phyloP scores from a whole-genome alignment of 2,329 filamentous ascomycete species.

The Cytospora mali region DNA sequence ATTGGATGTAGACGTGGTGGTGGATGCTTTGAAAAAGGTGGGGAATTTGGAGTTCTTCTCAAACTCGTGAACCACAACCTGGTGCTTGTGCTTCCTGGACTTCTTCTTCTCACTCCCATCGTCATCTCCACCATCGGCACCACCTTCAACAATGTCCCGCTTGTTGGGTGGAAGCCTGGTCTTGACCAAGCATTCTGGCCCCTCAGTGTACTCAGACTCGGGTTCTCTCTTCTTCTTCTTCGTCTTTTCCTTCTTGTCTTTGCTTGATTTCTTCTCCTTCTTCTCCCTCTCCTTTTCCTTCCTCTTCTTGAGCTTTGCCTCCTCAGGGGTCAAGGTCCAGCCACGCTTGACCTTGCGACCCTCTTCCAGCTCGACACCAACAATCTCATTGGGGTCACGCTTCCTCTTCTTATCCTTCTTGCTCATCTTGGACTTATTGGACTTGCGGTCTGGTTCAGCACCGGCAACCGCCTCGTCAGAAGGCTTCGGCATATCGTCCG shows the following conservation, averaged over 20 bases:
- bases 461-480: conserved; percentile 33
- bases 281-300: conserved; percentile 49
- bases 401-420: conserved; percentile 44
- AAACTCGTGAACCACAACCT: conserved; percentile 84
- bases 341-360: conserved; percentile 84
- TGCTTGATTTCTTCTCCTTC: conserved; percentile 40
- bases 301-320: conserved; percentile 50
- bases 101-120: conserved; percentile 53
- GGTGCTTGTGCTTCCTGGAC: conserved; percentile 62
- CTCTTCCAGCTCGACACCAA: conserved; percentile 71
- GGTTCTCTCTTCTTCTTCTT: conserved; percentile 58
- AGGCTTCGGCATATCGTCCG: conserved; percentile 54
- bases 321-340: conserved; percentile 73
- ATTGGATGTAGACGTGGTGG: conserved; percentile 44
- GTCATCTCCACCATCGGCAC: conserved; percentile 44
- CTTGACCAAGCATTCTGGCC: conserved; percentile 82
- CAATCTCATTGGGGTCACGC: conserved; percentile 52
- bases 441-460: conserved; percentile 25
- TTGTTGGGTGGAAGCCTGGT: conserved; percentile 63
- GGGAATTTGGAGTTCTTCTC: conserved; percentile 81
- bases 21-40: conserved; percentile 69
- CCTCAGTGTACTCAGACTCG: conserved; percentile 79
- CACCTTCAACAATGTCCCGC: conserved; percentile 36
- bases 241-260: conserved; percentile 50
- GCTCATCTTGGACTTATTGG: conserved; percentile 40